Conservation (phyloP, 345 rosid genomes). For the Cardamine chenopodiifolia region DNA sequence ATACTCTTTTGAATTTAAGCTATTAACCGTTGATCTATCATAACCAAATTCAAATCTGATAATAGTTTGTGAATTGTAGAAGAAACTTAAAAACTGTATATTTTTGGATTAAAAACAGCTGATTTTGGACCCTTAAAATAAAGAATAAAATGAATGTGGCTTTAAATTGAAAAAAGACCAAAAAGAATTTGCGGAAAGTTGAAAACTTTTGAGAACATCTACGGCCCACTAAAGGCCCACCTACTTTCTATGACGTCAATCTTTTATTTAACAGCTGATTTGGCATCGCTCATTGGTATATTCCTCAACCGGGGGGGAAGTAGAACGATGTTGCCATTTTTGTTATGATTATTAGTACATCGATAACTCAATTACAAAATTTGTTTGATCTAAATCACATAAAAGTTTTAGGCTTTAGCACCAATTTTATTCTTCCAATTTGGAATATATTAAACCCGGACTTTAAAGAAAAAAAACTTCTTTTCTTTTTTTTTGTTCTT, state of each 20-base stretch:
- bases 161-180: not conserved
- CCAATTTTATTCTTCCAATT: not conserved
- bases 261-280: slow-evolving; percentile 21
- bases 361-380: not conserved
- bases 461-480: no score
- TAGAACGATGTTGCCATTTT: slow-evolving; percentile 6
- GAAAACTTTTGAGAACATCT: slow-evolving; percentile 1
- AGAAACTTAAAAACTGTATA: not conserved
- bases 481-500: no score
- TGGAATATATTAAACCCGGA: not conserved
- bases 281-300: slow-evolving; percentile 27
- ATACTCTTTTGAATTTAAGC: not conserved
- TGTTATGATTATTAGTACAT: not conserved
- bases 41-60: not conserved
- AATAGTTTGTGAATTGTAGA: not conserved
- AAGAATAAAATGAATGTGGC: not conserved
- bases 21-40: not conserved
- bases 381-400: not conserved
- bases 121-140: not conserved
- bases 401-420: not conserved
- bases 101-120: not conserved
- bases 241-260: slow-evolving; percentile 1
- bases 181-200: not conserved
- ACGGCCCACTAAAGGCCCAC: slow-evolving; percentile 37
- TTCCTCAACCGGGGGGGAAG: slow-evolving; percentile 8